Conservation (phyloP, 2,329 filamentous ascomycete species). For the Fusarium phyllophilum region DNA sequence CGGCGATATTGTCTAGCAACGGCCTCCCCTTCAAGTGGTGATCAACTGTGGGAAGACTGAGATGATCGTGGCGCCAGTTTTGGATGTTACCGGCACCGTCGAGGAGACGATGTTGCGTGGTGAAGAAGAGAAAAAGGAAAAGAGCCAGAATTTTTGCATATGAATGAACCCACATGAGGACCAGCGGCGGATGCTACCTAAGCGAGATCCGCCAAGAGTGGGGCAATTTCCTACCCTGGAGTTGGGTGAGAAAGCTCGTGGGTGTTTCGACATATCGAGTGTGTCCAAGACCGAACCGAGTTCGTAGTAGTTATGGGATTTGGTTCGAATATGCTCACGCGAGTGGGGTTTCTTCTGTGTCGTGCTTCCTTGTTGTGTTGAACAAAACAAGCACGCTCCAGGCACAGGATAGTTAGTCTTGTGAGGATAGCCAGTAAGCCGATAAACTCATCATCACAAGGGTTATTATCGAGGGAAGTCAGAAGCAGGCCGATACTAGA, state of each 20-base stretch:
- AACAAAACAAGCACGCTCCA: neutral
- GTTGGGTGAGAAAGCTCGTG: neutral
- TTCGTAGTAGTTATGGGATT: neutral
- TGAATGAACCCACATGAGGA: neutral
- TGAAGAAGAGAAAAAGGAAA: constrained; percentile 29
- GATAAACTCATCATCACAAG: neutral
- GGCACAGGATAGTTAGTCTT: neutral
- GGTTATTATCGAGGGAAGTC: neutral
- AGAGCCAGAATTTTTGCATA: constrained; percentile 19
- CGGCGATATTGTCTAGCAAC: constrained; percentile 54
- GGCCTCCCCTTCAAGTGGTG: constrained; percentile 29
- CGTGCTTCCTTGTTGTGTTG: neutral
- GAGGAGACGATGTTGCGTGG: constrained; percentile 48
- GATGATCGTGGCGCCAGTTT: constrained; percentile 39
- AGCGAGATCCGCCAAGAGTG: constrained; percentile 4
- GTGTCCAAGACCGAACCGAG: neutral
- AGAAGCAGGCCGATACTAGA: neutral
- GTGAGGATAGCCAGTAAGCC: neutral
- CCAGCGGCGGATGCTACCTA: constrained; percentile 21
- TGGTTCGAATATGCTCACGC: constrained; percentile 17
- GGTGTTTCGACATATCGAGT: neutral
- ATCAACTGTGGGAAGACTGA: constrained; percentile 40
- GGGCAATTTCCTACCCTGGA: neutral
- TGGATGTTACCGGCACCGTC: constrained; percentile 38
- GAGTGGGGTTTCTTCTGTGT: neutral